Evolutionary conservation across 305 asterid genomes (phyloP).

Genomic region (Withania somnifera): DNA sequence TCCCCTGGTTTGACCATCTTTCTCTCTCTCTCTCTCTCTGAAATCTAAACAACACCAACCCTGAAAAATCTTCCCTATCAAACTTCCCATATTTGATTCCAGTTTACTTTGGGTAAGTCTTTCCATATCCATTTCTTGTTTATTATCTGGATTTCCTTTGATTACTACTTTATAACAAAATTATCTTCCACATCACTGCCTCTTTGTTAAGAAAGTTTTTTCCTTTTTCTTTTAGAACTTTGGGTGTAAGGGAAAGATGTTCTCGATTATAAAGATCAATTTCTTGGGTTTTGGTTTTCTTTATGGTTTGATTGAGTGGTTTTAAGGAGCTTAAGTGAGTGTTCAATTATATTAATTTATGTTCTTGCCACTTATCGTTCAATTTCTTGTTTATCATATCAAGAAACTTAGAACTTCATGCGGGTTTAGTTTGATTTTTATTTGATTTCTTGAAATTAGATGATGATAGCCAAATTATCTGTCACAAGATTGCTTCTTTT

Average conservation of each 20-base stretch:
- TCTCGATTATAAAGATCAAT: too few species aligned
- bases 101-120: not conserved
- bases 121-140: not conserved
- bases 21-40: not conserved
- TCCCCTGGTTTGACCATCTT: not conserved
- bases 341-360: too few species aligned
- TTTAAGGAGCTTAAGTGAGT: too few species aligned
- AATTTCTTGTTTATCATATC: not conserved
- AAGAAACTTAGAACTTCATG: not conserved
- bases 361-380: too few species aligned
- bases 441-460: not conserved
- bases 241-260: too few species aligned
- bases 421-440: not conserved
- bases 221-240: too few species aligned
- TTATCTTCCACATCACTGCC: not conserved
- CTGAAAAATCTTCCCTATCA: slow-evolving; percentile 10
- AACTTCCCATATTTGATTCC: not conserved
- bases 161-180: not conserved
- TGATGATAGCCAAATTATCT: not conserved
- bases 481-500: not conserved
- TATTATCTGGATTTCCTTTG: not conserved
- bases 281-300: not conserved
- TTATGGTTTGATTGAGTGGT: not conserved
- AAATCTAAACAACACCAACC: not conserved
- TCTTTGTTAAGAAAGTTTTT: too few species aligned